A percentile compares a stretch with the other conserved stretches of the same genome.
These are phyloP conservation scores for Vitis rupestris DNA, from an alignment of 164 flowering plant species.

Conservation along the genomic window DNA sequence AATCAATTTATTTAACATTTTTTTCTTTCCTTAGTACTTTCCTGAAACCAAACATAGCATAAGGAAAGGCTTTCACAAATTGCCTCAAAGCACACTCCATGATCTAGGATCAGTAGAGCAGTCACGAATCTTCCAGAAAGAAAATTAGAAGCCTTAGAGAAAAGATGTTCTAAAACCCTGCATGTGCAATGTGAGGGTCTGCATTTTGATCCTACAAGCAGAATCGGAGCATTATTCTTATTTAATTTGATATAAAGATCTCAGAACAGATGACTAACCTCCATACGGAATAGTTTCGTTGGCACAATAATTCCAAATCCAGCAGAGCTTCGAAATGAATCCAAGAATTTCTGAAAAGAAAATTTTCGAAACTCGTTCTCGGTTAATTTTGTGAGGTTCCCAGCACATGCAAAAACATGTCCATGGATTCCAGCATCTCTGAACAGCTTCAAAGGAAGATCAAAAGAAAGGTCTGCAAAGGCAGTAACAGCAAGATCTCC, in stretches of 20 bases:
- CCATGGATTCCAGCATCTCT: conserved; percentile 88
- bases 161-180: too few relatives aligned
- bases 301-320: conserved; percentile 82
- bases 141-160: too few relatives aligned
- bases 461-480: conserved; percentile 90
- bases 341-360: conserved; percentile 47
- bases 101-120: too few relatives aligned
- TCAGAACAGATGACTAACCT: conserved; percentile 51
- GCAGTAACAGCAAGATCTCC: conserved; percentile 88
- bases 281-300: conserved; percentile 80
- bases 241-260: background rate
- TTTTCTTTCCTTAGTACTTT: too few relatives aligned
- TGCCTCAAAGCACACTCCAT: too few relatives aligned
- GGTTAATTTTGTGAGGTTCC: conserved; percentile 64
- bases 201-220: too few relatives aligned
- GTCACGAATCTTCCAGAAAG: too few relatives aligned
- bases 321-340: conserved; percentile 69
- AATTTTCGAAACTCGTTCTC: conserved; percentile 58
- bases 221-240: too few relatives aligned
- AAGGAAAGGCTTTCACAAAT: too few relatives aligned
- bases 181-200: too few relatives aligned
- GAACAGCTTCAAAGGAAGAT: conserved; percentile 71
- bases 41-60: too few relatives aligned
- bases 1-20: too few relatives aligned
- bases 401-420: conserved; percentile 77